These are phyloP conservation scores for Aspergillus caelatus DNA, from an alignment of 2,329 filamentous ascomycete species.

Conservation along the genomic window DNA sequence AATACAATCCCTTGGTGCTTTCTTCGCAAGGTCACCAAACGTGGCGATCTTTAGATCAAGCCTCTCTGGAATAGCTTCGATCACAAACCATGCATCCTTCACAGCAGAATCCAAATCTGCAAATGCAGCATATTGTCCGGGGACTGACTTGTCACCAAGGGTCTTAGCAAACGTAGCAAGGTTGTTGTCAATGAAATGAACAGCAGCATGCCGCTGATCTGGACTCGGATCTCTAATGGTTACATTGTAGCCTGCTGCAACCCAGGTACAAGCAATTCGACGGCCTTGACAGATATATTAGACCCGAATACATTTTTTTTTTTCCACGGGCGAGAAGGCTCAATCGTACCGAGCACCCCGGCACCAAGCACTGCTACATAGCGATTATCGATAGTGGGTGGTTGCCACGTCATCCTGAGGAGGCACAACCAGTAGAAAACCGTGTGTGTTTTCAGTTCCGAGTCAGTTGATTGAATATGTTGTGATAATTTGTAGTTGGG, in stretches of 20 bases:
- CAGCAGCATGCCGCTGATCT: neutral
- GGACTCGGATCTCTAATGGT: neutral
- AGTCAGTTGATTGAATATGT: too few species aligned
- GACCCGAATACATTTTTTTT: too few species aligned
- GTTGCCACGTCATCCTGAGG: too few species aligned
- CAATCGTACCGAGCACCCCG: too few species aligned
- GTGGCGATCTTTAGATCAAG: constrained; percentile 52
- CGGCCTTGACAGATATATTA: neutral
- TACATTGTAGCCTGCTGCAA: neutral
- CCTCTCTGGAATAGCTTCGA: constrained; percentile 57
- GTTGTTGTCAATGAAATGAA: neutral
- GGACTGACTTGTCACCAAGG: neutral
- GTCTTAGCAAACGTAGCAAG: neutral
- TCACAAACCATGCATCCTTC: constrained; percentile 53
- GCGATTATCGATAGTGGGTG: too few species aligned
- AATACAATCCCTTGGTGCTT: constrained; percentile 50
- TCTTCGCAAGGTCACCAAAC: constrained; percentile 49
- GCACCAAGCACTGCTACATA: too few species aligned
- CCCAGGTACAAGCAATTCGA: neutral
- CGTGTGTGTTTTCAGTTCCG: too few species aligned
- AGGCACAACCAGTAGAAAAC: too few species aligned
- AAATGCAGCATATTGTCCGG: neutral
- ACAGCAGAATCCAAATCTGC: constrained; percentile 34
- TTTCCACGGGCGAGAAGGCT: too few species aligned
- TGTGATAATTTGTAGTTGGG: too few species aligned